Evolutionary conservation across 129 eudicot species (phyloP), one percentile per base, ranked within the genome.

Genomic region (Artemisia tridentata): DNA sequence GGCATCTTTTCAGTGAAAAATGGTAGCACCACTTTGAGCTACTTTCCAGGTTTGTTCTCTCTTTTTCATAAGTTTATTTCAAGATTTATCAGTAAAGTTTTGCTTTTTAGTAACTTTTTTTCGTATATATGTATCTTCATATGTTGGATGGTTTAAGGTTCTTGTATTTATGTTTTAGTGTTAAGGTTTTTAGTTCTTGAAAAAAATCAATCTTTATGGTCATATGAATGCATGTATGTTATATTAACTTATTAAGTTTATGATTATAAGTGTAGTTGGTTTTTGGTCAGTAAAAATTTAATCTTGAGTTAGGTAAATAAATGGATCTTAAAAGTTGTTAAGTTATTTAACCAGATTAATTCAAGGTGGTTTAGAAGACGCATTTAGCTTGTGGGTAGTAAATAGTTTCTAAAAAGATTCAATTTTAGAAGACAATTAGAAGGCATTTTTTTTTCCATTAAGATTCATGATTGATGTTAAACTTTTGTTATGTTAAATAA

Each of bases 1-100:
- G 58, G 75, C 63, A 54, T 63, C 76, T 64, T 70, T 71, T 63
- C 81, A 12, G 67, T 78, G 72, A 78, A 71, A 71, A 78, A 78
- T 78, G 77, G 72, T 77, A 78, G 77, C 13, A 71, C 60, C n/a
- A 16, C 17, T 76, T 71, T 78, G 81, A 78, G 81, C 81, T 6
- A 71, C 72, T 78, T 78, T 71, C 59, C 66, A 78, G 81, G 77
- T 71, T 77, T 68, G 59, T 77, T 70, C 67, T 63, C 43, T 77
- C 76, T 77, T 77, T 69, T 69, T 54, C 21, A 23, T 18, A 67
- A 7, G 13, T 23, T 51, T 9, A 53, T n/a, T 53, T 52, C n/a
- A 16, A 27, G 53, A 53, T 69, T 60, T 60, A 31, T 19, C 59
- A 31, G 69, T 65, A 45, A 11, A 29, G 9, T 18, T 55, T 2